Percentiles rank a stretch among this genome's conserved stretches.
phyloP scores from a whole-genome alignment of 2,329 filamentous ascomycete genomes.

The Acarospora socialis region DNA sequence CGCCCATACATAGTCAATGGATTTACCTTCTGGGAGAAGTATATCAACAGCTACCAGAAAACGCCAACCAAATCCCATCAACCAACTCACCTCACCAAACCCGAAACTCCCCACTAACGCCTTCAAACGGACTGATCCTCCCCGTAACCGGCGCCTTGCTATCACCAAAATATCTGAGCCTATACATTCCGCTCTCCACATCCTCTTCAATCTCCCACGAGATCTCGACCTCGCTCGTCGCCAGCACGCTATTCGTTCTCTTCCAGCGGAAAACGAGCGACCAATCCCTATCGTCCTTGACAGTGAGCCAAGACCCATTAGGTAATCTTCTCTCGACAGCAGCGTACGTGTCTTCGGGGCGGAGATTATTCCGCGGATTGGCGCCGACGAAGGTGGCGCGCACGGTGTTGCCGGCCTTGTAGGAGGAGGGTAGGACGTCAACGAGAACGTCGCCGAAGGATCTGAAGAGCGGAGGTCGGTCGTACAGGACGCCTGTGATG shows the following conservation, averaged over 20 bases:
- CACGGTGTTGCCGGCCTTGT: conserved; percentile 47
- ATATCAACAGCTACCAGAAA: too few species aligned
- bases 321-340: conserved; percentile 51
- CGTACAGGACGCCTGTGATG: conserved; percentile 64
- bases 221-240: conserved; percentile 63
- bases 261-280: conserved; percentile 68
- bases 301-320: conserved; percentile 43
- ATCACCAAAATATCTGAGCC: conserved; percentile 75
- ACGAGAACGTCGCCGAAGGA: conserved; percentile 54
- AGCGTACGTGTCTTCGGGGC: conserved; percentile 62
- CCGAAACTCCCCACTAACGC: conserved; percentile 44
- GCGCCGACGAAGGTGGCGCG: conserved; percentile 65
- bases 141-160: conserved; percentile 51
- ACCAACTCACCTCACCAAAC: conserved; percentile 17
- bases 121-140: conserved; percentile 53
- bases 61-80: too few species aligned
- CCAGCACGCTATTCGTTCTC: conserved; percentile 52
- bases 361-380: conserved; percentile 79
- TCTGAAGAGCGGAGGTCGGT: conserved; percentile 50
- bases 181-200: conserved; percentile 52
- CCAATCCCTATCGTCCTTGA: conserved; percentile 71
- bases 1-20: too few species aligned
- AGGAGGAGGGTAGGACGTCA: conserved; percentile 39
- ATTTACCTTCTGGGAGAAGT: too few species aligned
- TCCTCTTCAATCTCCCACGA: conserved; percentile 62